Conservation (phyloP, 768 basidiomycete species). For the Botryobasidium botryosum region DNA sequence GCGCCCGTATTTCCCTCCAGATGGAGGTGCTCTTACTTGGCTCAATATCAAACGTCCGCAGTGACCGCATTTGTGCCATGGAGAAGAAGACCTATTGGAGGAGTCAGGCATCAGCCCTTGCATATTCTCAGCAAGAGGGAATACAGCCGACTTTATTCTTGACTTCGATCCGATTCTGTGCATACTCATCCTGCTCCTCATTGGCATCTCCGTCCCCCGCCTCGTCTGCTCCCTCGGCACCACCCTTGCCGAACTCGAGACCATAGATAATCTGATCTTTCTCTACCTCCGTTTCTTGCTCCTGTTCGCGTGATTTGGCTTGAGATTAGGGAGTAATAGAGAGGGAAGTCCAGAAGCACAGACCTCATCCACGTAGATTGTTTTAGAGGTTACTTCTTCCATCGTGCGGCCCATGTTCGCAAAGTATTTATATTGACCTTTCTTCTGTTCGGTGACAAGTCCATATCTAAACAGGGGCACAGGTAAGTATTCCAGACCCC, state of each 20-base stretch:
- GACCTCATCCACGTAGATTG: conserved; percentile 66
- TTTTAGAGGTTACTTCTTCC: conserved; percentile 57
- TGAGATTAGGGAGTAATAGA: not conserved
- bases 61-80: too few relatives aligned
- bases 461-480: conserved; percentile 50
- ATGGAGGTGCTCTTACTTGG: too few relatives aligned
- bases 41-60: too few relatives aligned
- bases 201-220: conserved; percentile 24
- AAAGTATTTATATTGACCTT: conserved; percentile 68
- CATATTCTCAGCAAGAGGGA: too few relatives aligned
- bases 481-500: not conserved
- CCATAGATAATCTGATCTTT: conserved; percentile 25
- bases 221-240: conserved; percentile 18
- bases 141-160: too few relatives aligned
- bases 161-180: not conserved
- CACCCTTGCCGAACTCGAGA: conserved; percentile 11
- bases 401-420: conserved; percentile 57
- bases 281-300: conserved; percentile 22
- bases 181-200: not conserved
- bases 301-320: conserved; percentile 13
- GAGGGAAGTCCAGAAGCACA: conserved; percentile 10
- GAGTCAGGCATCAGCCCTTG: too few relatives aligned
- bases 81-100: too few relatives aligned
- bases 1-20: too few relatives aligned
- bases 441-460: conserved; percentile 74